phyloP scores from a whole-genome alignment of 495 filamentous ascomycete genomes.

The Talaromyces borbonicus region DNA sequence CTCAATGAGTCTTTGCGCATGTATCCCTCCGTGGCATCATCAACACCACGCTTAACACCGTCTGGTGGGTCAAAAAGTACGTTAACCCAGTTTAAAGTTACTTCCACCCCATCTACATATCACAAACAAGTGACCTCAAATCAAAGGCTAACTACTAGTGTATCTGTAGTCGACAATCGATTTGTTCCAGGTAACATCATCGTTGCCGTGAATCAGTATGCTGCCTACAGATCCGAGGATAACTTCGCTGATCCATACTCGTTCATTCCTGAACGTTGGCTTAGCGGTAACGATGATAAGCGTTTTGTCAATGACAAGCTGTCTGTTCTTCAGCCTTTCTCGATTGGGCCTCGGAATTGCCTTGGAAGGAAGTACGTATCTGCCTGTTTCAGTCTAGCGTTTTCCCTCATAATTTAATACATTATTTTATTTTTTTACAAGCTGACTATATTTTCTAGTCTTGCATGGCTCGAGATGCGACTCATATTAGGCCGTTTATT shows the following conservation, averaged over 20 bases:
- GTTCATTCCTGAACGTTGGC: conserved; percentile 39
- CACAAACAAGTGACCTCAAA: background rate
- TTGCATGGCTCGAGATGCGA: conserved; percentile 15
- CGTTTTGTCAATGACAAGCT: conserved; percentile 24
- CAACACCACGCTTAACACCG: background rate
- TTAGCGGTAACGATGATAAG: conserved; percentile 17
- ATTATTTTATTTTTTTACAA: background rate
- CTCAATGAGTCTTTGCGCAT: conserved; percentile 45
- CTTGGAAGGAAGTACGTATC: conserved; percentile 31
- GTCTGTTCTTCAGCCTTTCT: conserved; percentile 33
- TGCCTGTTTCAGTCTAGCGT: background rate
- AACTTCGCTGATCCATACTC: conserved; percentile 28
- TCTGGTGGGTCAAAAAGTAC: background rate
- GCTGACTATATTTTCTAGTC: background rate
- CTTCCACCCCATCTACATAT: background rate
- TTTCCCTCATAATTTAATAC: background rate
- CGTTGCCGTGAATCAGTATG: background rate
- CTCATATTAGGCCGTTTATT: conserved; percentile 12
- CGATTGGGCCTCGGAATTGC: conserved; percentile 31
- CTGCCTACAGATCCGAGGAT: conserved; percentile 18
- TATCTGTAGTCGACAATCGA: background rate
- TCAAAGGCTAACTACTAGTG: background rate
- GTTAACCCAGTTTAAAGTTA: background rate
- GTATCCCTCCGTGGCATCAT: conserved; percentile 27
- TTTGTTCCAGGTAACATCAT: background rate